A percentile compares a stretch with the other conserved stretches of the same genome.
Conservation (phyloP, 306 rosid genomes). For the Rosa lucieae region DNA sequence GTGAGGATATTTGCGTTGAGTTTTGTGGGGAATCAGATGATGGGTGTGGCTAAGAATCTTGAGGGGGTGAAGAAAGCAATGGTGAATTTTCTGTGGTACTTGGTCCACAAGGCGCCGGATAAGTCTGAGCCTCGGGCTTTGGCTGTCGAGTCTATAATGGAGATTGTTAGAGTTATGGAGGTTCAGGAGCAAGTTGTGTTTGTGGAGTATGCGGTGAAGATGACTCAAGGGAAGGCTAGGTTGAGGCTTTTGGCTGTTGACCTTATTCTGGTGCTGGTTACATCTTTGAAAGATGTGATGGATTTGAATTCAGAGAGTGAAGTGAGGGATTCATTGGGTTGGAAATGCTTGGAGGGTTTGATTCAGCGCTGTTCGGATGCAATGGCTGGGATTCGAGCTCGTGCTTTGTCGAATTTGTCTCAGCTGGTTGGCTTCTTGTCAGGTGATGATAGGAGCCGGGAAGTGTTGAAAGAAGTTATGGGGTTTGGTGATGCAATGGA, state of each 20-base stretch:
- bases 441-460: conserved; percentile 32
- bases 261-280: conserved; percentile 54
- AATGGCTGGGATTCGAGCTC: conserved; percentile 58
- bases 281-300: conserved; percentile 51
- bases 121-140: conserved; percentile 75
- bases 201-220: conserved; percentile 66
- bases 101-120: conserved; percentile 73
- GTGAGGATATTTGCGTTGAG: conserved; percentile 61
- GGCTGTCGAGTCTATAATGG: conserved; percentile 77
- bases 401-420: conserved; percentile 72
- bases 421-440: conserved; percentile 66
- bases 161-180: conserved; percentile 55
- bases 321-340: conserved; percentile 50
- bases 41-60: conserved; percentile 17
- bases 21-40: conserved; percentile 45
- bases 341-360: conserved; percentile 75
- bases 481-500: conserved; percentile 47
- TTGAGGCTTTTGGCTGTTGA: conserved; percentile 81
- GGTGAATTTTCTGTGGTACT: conserved; percentile 67
- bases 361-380: conserved; percentile 77
- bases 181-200: conserved; percentile 61
- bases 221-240: conserved; percentile 66
- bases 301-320: conserved; percentile 53
- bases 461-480: conserved; percentile 55
- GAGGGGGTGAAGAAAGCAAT: conserved; percentile 65